Percentiles rank a stretch among this genome's conserved stretches.
Evolutionary conservation across 116 monocot species (phyloP).

Genomic region (Phalaenopsis hybrid): DNA sequence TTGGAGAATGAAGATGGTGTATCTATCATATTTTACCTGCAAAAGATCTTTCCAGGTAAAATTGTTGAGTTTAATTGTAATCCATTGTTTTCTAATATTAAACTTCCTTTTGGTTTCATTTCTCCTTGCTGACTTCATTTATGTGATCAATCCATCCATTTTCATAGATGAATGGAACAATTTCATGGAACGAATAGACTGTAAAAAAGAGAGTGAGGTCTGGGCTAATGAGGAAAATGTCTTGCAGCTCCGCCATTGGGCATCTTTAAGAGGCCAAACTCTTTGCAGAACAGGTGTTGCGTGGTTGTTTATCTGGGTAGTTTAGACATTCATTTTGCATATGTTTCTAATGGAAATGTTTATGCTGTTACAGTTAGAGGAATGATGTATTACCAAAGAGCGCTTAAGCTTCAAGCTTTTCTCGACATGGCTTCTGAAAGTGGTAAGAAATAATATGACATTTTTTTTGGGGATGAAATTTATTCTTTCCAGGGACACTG

Average conservation of each 20-base stretch:
- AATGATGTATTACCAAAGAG: slow-evolving; percentile 98
- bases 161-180: slow-evolving; percentile 96
- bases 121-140: neutral
- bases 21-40: slow-evolving; percentile 89
- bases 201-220: slow-evolving; percentile 78
- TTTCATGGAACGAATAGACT: slow-evolving; percentile 90
- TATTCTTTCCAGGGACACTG: neutral
- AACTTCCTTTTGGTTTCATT: neutral
- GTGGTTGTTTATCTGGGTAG: neutral
- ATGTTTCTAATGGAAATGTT: neutral
- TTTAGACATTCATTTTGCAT: neutral
- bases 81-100: neutral
- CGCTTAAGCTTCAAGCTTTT: slow-evolving; percentile 94
- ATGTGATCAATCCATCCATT: slow-evolving; percentile 2
- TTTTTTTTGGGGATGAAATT: neutral
- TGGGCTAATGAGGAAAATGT: slow-evolving; percentile 96
- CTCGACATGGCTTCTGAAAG: slow-evolving; percentile 97
- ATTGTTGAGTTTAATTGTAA: slow-evolving; percentile 7
- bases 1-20: slow-evolving; percentile 99
- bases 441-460: slow-evolving; percentile 25
- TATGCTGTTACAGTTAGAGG: slow-evolving; percentile 68
- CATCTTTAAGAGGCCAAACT: slow-evolving; percentile 91
- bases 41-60: slow-evolving; percentile 95
- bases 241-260: slow-evolving; percentile 97
- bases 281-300: slow-evolving; percentile 82